A percentile compares a stretch with the other conserved stretches of the same genome.
These are phyloP conservation scores for Sclerotinia minor DNA, from an alignment of 2,329 filamentous ascomycete genomes.

Conservation along the genomic window DNA sequence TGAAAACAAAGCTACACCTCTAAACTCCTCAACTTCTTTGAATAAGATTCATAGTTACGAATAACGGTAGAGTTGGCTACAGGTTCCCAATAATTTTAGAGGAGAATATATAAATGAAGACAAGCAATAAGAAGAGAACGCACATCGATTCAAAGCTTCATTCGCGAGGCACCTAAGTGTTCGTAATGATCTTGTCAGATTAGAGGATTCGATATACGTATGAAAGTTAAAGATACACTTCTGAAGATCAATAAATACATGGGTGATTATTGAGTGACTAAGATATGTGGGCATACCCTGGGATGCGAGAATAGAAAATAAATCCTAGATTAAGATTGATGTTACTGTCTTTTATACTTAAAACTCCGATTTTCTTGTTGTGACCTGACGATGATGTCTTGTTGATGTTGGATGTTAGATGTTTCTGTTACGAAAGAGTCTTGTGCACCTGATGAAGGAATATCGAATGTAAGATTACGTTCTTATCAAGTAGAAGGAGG, in stretches of 20 bases:
- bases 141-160: neutral
- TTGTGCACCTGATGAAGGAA: neutral
- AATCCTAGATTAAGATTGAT: neutral
- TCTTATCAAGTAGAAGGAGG: conserved; percentile 3
- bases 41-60: too few relatives aligned
- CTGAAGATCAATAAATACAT: neutral
- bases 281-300: neutral
- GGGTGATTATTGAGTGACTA: neutral
- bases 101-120: too few relatives aligned
- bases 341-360: neutral
- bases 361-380: too few relatives aligned
- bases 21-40: too few relatives aligned
- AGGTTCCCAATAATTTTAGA: too few relatives aligned
- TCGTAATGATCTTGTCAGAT: neutral
- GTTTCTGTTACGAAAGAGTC: neutral
- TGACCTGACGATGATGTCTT: neutral
- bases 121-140: neutral
- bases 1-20: too few relatives aligned
- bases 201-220: neutral
- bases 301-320: neutral
- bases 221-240: neutral
- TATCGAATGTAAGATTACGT: neutral
- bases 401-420: neutral
- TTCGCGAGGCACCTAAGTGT: neutral
- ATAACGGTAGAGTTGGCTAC: too few relatives aligned